Percentiles rank a stretch among this genome's conserved stretches.
These are phyloP conservation scores for Eragrostis curvula DNA, from an alignment of 176 grass and related monocot species.

Conservation along the genomic window DNA sequence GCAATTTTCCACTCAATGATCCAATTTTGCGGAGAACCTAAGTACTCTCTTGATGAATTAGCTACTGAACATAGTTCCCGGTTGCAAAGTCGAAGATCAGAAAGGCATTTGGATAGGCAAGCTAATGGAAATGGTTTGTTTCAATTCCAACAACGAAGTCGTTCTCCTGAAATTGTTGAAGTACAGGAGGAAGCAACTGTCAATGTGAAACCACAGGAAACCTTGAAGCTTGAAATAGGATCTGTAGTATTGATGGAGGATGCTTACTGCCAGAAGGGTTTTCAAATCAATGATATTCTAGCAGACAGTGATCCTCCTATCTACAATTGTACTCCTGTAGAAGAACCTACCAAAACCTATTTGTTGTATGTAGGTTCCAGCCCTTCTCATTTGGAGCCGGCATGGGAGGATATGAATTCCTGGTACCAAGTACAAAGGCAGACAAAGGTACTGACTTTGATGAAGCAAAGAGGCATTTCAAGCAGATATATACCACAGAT, in stretches of 20 bases:
- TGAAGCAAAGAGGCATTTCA: slow-evolving; percentile 89
- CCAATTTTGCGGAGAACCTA: slow-evolving; percentile 79
- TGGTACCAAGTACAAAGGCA: slow-evolving; percentile 98
- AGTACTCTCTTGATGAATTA: slow-evolving; percentile 81
- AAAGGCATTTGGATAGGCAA: slow-evolving; percentile 82
- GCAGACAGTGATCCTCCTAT: slow-evolving; percentile 72
- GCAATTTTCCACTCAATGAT: slow-evolving; percentile 89
- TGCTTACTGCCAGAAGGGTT: slow-evolving; percentile 66
- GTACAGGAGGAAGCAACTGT: slow-evolving; percentile 64
- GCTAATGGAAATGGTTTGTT: slow-evolving; percentile 73
- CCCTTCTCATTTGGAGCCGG: slow-evolving; percentile 85
- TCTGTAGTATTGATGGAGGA: slow-evolving; percentile 87
- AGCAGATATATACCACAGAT: slow-evolving; percentile 87
- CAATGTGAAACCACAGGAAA: slow-evolving; percentile 71
- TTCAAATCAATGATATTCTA: slow-evolving; percentile 77
- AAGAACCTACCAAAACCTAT: slow-evolving; percentile 66
- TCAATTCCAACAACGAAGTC: slow-evolving; percentile 73
- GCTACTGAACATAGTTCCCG: slow-evolving; percentile 85
- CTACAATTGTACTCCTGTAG: slow-evolving; percentile 70
- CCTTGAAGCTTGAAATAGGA: slow-evolving; percentile 80
- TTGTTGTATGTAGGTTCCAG: slow-evolving; percentile 84
- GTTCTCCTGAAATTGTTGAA: slow-evolving; percentile 96
- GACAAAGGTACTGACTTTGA: slow-evolving; percentile 76
- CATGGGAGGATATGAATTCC: slow-evolving; percentile 95
- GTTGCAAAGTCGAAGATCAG: slow-evolving; percentile 86